A percentile compares a stretch with the other conserved stretches of the same genome.
phyloP scores from a whole-genome alignment of 352 stramenopile species.

The Phytophthora nicotianae region DNA sequence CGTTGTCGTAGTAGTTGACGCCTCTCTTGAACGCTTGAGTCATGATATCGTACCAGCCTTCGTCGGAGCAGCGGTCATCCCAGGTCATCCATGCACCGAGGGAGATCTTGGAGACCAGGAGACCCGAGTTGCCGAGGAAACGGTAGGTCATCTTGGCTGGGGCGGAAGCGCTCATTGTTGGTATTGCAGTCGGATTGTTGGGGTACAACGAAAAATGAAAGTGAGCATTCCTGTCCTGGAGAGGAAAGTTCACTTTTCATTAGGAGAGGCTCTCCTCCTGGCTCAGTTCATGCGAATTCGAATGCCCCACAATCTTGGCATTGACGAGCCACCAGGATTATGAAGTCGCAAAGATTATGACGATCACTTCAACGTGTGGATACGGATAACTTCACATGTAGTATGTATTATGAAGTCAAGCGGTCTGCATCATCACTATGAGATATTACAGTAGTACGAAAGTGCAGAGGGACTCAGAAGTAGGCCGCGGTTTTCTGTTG shows the following conservation, averaged over 20 bases:
- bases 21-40: conserved; percentile 39
- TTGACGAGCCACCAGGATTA: background rate
- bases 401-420: no score
- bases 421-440: no score
- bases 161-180: conserved; percentile 7
- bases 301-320: background rate
- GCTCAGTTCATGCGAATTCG: no score
- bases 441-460: no score
- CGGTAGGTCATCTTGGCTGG: conserved; percentile 39
- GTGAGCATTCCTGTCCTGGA: background rate
- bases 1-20: conserved; percentile 59
- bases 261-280: no score
- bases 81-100: conserved; percentile 36
- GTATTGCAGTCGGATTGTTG: background rate
- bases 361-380: background rate
- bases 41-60: conserved; percentile 42
- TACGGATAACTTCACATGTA: no score
- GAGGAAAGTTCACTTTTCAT: no score
- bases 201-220: background rate
- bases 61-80: conserved; percentile 20
- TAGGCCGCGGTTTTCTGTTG: no score
- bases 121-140: conserved; percentile 39
- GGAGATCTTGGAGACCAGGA: conserved; percentile 47
- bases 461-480: no score
- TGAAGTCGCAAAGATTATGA: background rate